Evolutionary conservation across 495 filamentous ascomycete genomes (phyloP).

Genomic region (Annulohypoxylon bovei): DNA sequence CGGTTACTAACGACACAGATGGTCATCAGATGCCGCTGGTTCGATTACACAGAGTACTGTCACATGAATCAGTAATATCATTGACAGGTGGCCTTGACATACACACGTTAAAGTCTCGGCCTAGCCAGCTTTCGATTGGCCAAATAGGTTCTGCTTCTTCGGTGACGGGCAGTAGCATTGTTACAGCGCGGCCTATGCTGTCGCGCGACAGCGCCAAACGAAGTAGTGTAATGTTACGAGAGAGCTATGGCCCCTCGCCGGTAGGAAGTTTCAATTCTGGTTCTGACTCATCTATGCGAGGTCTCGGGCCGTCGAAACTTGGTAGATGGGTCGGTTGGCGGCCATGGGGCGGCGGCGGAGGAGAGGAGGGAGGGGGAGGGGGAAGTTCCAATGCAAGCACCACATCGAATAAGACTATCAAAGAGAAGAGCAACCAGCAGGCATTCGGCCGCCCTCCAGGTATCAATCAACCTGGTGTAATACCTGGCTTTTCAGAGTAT

Average conservation of each 20-base stretch:
- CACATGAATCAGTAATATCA: slow-evolving; percentile 66
- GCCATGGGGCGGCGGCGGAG: slow-evolving; percentile 55
- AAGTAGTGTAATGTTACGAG: slow-evolving; percentile 52
- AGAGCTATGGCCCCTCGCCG: slow-evolving; percentile 48
- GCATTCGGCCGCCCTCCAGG: slow-evolving; percentile 52
- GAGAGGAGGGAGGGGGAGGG: slow-evolving; percentile 42
- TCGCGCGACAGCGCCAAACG: slow-evolving; percentile 47
- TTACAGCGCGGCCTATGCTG: slow-evolving; percentile 54
- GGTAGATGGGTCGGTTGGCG: slow-evolving; percentile 58
- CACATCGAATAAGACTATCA: slow-evolving; percentile 15
- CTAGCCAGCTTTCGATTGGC: slow-evolving; percentile 61
- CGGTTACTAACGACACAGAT: slow-evolving; percentile 25
- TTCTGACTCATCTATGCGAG: slow-evolving; percentile 38
- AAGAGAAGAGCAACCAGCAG: slow-evolving; percentile 28
- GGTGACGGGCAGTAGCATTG: slow-evolving; percentile 53
- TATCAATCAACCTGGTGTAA: slow-evolving; percentile 63
- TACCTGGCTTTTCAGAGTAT: slow-evolving; percentile 61
- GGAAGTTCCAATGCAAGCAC: slow-evolving; percentile 14
- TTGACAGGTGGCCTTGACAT: slow-evolving; percentile 64
- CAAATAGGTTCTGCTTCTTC: slow-evolving; percentile 56
- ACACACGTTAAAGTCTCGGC: slow-evolving; percentile 62
- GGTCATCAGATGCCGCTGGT: slow-evolving; percentile 16
- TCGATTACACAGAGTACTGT: slow-evolving; percentile 53
- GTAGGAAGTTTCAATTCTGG: slow-evolving; percentile 44
- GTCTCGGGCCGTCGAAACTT: slow-evolving; percentile 41